Percentiles rank a stretch among this genome's conserved stretches.
phyloP scores from a whole-genome alignment of 352 stramenopile species.

The Phytophthora pistaciae region DNA sequence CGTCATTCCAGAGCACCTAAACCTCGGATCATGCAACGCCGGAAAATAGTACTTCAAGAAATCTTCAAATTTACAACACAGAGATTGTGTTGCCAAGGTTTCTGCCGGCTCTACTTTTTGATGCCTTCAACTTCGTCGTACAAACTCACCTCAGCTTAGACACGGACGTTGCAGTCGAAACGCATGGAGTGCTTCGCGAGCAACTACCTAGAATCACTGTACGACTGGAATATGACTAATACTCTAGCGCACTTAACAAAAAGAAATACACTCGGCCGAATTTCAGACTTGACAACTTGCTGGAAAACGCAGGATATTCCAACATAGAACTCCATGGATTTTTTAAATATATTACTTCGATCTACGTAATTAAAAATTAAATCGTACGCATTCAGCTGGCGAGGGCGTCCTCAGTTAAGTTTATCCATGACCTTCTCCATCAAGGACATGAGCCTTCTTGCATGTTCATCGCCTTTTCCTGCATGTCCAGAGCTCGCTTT shows the following conservation, averaged over 20 bases:
- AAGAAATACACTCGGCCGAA: neutral
- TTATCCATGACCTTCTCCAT: slow-evolving; percentile 45
- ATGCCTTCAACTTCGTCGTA: neutral
- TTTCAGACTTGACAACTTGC: no score
- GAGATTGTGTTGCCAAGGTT: neutral
- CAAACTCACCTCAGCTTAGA: neutral
- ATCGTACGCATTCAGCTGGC: neutral
- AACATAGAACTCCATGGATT: no score
- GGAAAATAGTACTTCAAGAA: slow-evolving; percentile 13
- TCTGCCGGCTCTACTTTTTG: neutral
- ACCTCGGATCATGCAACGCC: slow-evolving; percentile 3
- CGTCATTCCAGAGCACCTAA: slow-evolving; percentile 26
- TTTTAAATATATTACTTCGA: neutral
- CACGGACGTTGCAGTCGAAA: neutral
- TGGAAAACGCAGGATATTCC: no score
- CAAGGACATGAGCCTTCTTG: slow-evolving; percentile 34
- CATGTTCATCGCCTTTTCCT: slow-evolving; percentile 38
- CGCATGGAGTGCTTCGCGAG: neutral
- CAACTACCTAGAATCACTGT: neutral
- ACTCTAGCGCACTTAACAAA: neutral
- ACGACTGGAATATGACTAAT: neutral
- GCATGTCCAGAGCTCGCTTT: slow-evolving; percentile 31
- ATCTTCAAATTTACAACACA: neutral
- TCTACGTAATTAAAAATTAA: neutral
- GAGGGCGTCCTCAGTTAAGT: slow-evolving; percentile 12